These are phyloP conservation scores for Schoenoplectus triqueter DNA, from an alignment of 202 grass and related monocot species.

Conservation along the genomic window DNA sequence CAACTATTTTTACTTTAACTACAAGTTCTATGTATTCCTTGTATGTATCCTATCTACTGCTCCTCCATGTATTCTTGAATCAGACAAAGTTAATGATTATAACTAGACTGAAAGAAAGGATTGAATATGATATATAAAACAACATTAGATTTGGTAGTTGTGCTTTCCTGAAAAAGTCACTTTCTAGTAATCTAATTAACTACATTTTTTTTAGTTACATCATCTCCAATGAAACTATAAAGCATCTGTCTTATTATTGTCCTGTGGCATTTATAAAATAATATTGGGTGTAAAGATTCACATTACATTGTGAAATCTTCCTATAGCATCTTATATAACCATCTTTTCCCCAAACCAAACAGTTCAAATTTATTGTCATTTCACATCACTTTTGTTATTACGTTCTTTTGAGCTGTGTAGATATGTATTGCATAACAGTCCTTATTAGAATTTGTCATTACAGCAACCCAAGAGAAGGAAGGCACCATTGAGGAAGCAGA, in stretches of 20 bases:
- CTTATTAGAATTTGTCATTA: slow-evolving; percentile 24
- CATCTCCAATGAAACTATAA: not conserved
- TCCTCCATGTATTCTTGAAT: not conserved
- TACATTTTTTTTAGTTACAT: not conserved
- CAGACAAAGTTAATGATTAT: not conserved
- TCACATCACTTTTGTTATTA: slow-evolving; percentile 25
- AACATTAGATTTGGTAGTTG: not conserved
- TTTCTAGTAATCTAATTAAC: not conserved
- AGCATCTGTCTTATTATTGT: slow-evolving; percentile 2
- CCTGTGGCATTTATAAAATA: not conserved
- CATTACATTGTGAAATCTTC: not conserved
- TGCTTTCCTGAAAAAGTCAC: not conserved
- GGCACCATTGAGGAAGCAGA: not conserved
- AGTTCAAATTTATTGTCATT: slow-evolving; percentile 7
- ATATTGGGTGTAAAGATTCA: slow-evolving; percentile 7
- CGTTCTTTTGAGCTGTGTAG: not conserved
- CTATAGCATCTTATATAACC: not conserved
- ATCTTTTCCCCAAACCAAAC: slow-evolving; percentile 2
- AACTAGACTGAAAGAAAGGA: slow-evolving; percentile 2
- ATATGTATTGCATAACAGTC: slow-evolving; percentile 9
- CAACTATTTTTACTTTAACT: not conserved
- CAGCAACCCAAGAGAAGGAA: slow-evolving; percentile 5
- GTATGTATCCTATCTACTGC: not conserved
- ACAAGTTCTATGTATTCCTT: not conserved
- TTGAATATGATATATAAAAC: not conserved